Evolutionary conservation across 1,284 basidiomycete species (phyloP), one percentile per base, ranked within the genome.

Genomic region (Leccinum angustisporum): DNA sequence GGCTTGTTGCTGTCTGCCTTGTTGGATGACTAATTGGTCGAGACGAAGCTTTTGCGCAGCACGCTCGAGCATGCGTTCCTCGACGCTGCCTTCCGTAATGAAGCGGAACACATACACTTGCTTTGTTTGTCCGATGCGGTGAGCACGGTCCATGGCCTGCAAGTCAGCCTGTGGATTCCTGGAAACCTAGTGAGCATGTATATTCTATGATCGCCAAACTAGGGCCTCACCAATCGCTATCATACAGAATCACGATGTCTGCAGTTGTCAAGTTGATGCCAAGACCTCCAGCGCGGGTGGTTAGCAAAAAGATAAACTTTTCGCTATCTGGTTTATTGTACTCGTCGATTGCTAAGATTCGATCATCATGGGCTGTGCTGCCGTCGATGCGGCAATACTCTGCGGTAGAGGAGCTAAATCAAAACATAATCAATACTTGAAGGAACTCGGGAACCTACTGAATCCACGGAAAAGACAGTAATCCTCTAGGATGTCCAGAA

Each of bases 41-140:
- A 99, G 81, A 63, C 95, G 86, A 62, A 99, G 80, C 78, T 98
- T 99, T 80, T 99, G 97, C 1, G 96, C 97, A 1, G 97, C 97
- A 25, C 96, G 83, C 77, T 99, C 97, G 18, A 99, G 78, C 84
- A 99, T 97, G 40, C 97, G 88, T 78, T 99, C 97, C 77, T 99
- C 97, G 31, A 99, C 95, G 56, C 95, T 96, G 57, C 91, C 90
- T 74, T 98, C 95, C 0, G 97, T 98, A 69, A 99, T 93, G 76
- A 99, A 98, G 30, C 97, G 83, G 83, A 96, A 99, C 1, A 99
- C 97, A 71, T 97, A 97, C 18, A 98, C 97, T 77, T 99, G 97
- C 78, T 98, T 98, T 56, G 93, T 98, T 79, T 98, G 97, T 2
- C 97, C 97, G 65, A 99, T 98, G 68, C 97, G 93, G 78, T 99